Conservation (phyloP, 306 rosid species). For the Amphicarpaea edgeworthii region DNA sequence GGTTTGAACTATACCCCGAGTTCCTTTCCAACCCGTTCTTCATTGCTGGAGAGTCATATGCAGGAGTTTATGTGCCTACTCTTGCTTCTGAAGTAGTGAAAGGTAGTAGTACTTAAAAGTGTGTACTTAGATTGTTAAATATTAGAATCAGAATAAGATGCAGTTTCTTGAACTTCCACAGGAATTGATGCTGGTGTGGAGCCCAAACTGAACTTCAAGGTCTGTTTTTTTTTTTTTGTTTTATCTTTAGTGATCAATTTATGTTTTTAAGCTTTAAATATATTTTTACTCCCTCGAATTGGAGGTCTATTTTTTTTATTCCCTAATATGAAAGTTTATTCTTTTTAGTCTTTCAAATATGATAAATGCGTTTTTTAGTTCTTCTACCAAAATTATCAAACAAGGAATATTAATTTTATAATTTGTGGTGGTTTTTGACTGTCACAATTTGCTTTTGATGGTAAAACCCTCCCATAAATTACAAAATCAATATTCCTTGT, state of each 20-base stretch:
- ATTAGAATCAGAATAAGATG: conserved; percentile 33
- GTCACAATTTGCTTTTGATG: too few relatives aligned
- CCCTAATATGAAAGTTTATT: too few relatives aligned
- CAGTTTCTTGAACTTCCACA: conserved; percentile 48
- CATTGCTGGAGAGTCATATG: conserved; percentile 92
- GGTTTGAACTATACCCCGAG: conserved; percentile 85
- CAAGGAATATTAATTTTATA: too few relatives aligned
- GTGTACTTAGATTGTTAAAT: conserved; percentile 19
- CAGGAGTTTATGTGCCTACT: conserved; percentile 94
- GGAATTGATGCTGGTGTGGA: conserved; percentile 69
- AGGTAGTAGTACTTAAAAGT: conserved; percentile 68
- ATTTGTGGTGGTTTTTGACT: too few relatives aligned
- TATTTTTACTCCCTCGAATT: too few relatives aligned
- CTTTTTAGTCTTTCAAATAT: too few relatives aligned
- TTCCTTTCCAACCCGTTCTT: conserved; percentile 76
- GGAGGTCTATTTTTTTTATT: too few relatives aligned
- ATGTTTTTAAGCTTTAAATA: too few relatives aligned
- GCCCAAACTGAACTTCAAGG: conserved; percentile 85
- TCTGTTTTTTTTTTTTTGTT: conserved; percentile 45
- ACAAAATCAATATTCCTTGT: too few relatives aligned
- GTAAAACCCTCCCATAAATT: too few relatives aligned
- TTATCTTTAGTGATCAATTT: conserved; percentile 30
- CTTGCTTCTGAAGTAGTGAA: conserved; percentile 72
- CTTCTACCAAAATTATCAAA: too few relatives aligned
- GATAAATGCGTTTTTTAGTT: too few relatives aligned